Conservation (phyloP, 768 basidiomycete genomes). For the Tubosaeta sp. region DNA sequence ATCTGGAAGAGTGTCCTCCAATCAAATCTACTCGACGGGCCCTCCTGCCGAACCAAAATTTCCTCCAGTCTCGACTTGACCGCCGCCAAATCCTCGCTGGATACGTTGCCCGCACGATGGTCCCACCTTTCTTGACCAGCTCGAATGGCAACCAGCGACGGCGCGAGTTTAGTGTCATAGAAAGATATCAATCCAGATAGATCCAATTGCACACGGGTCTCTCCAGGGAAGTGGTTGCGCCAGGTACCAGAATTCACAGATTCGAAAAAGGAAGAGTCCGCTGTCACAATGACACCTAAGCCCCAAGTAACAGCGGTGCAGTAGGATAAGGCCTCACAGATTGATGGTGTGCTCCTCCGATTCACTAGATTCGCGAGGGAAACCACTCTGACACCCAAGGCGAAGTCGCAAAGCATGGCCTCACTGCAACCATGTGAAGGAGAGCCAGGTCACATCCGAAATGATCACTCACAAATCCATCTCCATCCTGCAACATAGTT, state of each 20-base stretch:
- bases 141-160: neutral
- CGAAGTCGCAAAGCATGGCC: neutral
- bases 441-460: neutral
- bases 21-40: neutral
- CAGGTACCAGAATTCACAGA: neutral
- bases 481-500: slow-evolving; percentile 1
- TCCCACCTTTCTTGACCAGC: neutral
- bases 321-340: neutral
- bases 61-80: neutral
- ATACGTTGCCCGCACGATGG: neutral
- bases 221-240: neutral
- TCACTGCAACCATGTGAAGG: neutral
- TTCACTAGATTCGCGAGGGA: neutral
- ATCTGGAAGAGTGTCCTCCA: neutral
- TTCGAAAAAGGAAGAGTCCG: neutral
- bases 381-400: neutral
- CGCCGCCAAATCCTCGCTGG: neutral
- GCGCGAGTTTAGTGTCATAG: neutral
- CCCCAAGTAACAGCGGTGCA: too few relatives aligned
- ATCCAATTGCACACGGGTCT: neutral
- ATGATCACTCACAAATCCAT: neutral
- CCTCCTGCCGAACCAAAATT: neutral
- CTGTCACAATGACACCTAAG: neutral
- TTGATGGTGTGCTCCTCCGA: neutral
- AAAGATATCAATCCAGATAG: neutral